Conservation (phyloP, 257 asterid species). For the Ligustrum vulgare region DNA sequence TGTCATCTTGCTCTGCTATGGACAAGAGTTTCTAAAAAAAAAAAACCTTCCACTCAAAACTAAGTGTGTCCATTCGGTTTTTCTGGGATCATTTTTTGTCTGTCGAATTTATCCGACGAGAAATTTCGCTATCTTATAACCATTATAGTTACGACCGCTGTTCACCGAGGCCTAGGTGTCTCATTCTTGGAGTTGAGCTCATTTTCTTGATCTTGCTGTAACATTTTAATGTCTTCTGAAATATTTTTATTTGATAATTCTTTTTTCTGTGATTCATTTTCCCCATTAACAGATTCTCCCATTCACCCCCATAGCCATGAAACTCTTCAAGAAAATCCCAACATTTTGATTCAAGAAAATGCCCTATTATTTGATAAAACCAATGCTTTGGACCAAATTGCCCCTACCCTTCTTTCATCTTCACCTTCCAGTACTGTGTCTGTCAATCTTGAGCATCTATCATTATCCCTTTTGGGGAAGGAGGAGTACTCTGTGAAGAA, state of each 20-base stretch:
- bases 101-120: too few species aligned
- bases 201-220: not conserved
- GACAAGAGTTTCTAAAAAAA: conserved; percentile 40
- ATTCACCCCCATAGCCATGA: conserved; percentile 25
- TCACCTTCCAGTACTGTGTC: conserved; percentile 67
- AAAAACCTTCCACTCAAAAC: conserved; percentile 14
- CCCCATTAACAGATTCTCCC: conserved; percentile 41
- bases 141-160: too few species aligned
- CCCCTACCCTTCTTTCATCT: conserved; percentile 49
- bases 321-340: conserved; percentile 27
- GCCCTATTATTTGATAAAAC: conserved; percentile 22
- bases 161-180: too few species aligned
- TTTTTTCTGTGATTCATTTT: conserved; percentile 55
- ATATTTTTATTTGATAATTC: conserved; percentile 51
- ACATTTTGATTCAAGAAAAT: conserved; percentile 23
- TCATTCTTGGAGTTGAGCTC: not conserved
- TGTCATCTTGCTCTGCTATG: conserved; percentile 46
- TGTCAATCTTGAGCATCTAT: conserved; percentile 50
- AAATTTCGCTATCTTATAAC: too few species aligned
- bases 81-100: too few species aligned
- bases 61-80: conserved; percentile 10
- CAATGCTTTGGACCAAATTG: conserved; percentile 37
- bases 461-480: conserved; percentile 34
- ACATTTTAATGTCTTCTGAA: conserved; percentile 63
- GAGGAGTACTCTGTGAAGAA: conserved; percentile 47